Percentiles rank a stretch among this genome's conserved stretches.
These are phyloP conservation scores for Verticillium nonalfalfae DNA, from an alignment of 2,329 filamentous ascomycete species.

Conservation along the genomic window DNA sequence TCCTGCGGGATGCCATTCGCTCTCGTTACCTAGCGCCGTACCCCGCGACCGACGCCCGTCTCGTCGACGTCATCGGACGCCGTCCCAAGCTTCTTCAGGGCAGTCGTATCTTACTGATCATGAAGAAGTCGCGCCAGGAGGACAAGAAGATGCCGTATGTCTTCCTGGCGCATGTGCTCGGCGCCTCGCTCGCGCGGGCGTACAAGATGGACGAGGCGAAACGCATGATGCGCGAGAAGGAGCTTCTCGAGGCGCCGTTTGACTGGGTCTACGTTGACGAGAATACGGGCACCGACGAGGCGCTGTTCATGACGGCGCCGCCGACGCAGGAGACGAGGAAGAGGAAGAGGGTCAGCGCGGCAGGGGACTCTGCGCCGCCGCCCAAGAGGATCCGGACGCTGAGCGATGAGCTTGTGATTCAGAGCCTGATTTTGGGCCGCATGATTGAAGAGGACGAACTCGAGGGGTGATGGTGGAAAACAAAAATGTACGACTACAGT, in stretches of 20 bases:
- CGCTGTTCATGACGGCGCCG: slow-evolving; percentile 32
- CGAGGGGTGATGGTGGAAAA: slow-evolving; percentile 3
- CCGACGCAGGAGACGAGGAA: slow-evolving; percentile 27
- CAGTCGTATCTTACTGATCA: slow-evolving; percentile 66
- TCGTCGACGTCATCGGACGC: slow-evolving; percentile 49
- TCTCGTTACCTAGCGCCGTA: slow-evolving; percentile 65
- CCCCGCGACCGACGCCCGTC: slow-evolving; percentile 45
- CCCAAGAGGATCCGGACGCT: slow-evolving; percentile 58
- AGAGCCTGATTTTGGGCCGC: slow-evolving; percentile 83
- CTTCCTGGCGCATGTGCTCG: slow-evolving; percentile 74
- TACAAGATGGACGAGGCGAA: slow-evolving; percentile 60
- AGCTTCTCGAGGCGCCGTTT: slow-evolving; percentile 44
- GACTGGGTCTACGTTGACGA: slow-evolving; percentile 78
- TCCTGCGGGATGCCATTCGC: slow-evolving; percentile 69
- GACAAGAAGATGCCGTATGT: slow-evolving; percentile 66
- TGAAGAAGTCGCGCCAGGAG: slow-evolving; percentile 54
- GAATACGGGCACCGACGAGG: slow-evolving; percentile 45
- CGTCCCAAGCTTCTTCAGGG: slow-evolving; percentile 59
- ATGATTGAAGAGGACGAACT: slow-evolving; percentile 60
- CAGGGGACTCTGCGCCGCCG: slow-evolving; percentile 19
- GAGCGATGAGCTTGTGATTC: slow-evolving; percentile 81
- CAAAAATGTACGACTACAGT: background rate
- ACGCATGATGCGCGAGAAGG: slow-evolving; percentile 44
- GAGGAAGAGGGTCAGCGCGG: slow-evolving; percentile 24
- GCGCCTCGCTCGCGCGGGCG: slow-evolving; percentile 63